Conservation (phyloP, 768 basidiomycete genomes). For the Fomitopsis pulvina region DNA sequence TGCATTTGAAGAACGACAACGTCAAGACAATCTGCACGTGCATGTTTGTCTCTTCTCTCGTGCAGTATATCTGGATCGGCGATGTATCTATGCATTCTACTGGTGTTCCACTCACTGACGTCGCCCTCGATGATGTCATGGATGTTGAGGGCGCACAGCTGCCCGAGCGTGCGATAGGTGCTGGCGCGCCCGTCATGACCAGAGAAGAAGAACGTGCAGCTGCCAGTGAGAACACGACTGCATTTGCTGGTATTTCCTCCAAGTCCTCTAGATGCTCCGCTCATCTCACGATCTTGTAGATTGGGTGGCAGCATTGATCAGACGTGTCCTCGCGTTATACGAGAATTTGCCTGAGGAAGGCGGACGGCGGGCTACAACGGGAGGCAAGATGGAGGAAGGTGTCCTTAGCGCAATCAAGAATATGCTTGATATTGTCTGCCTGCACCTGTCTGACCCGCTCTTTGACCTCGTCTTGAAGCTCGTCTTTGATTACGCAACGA, state of each 20-base stretch:
- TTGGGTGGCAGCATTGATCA: slow-evolving; percentile 75
- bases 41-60: slow-evolving; percentile 66
- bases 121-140: slow-evolving; percentile 51
- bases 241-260: slow-evolving; percentile 54
- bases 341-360: slow-evolving; percentile 95
- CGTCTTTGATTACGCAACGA: slow-evolving; percentile 81
- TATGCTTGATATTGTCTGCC: slow-evolving; percentile 75
- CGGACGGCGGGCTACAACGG: slow-evolving; percentile 77
- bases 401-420: slow-evolving; percentile 75
- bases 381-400: slow-evolving; percentile 75
- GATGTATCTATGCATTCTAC: slow-evolving; percentile 62
- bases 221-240: slow-evolving; percentile 70
- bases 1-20: slow-evolving; percentile 58
- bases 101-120: slow-evolving; percentile 46
- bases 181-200: slow-evolving; percentile 38
- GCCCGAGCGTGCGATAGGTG: slow-evolving; percentile 43
- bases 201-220: slow-evolving; percentile 66
- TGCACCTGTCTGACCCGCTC: slow-evolving; percentile 70
- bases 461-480: slow-evolving; percentile 84
- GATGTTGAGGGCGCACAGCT: slow-evolving; percentile 42
- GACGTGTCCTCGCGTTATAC: slow-evolving; percentile 74
- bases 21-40: slow-evolving; percentile 74
- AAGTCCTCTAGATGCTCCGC: neutral
- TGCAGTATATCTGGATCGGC: slow-evolving; percentile 73
- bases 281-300: slow-evolving; percentile 33